A percentile compares a stretch with the other conserved stretches of the same genome.
phyloP scores from a whole-genome alignment of 805 yeast species.

The Barnettozyma californica region DNA sequence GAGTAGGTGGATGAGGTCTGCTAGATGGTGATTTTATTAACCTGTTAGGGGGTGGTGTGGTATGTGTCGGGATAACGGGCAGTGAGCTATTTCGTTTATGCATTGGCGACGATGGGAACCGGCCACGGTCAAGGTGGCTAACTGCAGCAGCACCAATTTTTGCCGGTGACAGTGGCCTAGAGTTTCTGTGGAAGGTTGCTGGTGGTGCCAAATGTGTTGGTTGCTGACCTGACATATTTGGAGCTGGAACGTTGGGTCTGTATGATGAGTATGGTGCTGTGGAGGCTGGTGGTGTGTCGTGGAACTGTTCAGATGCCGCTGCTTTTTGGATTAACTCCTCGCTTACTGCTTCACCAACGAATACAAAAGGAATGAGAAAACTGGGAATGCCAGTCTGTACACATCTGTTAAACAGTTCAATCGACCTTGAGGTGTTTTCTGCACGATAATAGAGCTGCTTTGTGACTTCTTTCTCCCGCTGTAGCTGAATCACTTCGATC shows the following conservation, averaged over 20 bases:
- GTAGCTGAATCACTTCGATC: constrained; percentile 20
- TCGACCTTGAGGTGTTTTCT: constrained; percentile 54
- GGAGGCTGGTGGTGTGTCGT: constrained; percentile 2
- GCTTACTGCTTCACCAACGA: constrained; percentile 32
- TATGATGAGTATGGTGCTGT: neutral
- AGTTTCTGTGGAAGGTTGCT: neutral
- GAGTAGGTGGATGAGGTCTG: constrained; percentile 7
- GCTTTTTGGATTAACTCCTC: constrained; percentile 11
- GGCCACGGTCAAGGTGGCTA: constrained; percentile 36
- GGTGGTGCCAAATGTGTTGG: constrained; percentile 20
- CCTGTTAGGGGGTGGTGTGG: constrained; percentile 3
- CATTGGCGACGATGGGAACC: constrained; percentile 22
- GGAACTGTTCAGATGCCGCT: neutral
- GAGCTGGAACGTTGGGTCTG: neutral
- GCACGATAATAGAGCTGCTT: constrained; percentile 71
- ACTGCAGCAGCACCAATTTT: constrained; percentile 71
- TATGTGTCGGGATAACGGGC: constrained; percentile 23
- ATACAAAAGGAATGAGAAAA: constrained; percentile 54
- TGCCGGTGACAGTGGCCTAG: constrained; percentile 58
- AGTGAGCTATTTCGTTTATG: constrained; percentile 37
- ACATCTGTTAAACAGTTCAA: constrained; percentile 61
- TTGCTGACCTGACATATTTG: constrained; percentile 1
- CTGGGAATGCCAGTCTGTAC: constrained; percentile 58
- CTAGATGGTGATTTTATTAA: neutral
- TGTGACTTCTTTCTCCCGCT: constrained; percentile 67